Evolutionary conservation across 2,329 filamentous ascomycete genomes (phyloP), one percentile per base, ranked within the genome.

Genomic region (Aphanocladium album): DNA sequence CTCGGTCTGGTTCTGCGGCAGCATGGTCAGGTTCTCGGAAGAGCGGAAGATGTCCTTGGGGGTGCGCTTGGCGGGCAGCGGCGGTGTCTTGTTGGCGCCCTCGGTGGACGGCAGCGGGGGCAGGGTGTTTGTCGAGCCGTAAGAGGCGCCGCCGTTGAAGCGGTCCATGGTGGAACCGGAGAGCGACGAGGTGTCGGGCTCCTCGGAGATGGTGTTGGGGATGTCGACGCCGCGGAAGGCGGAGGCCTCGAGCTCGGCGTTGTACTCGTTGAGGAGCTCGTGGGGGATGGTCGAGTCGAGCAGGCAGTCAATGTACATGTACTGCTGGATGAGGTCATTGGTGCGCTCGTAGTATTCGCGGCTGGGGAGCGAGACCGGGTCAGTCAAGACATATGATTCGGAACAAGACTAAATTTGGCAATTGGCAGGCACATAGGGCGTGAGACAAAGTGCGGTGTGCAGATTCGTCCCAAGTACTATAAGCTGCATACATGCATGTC

Each of bases 281-380:
- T 96, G 93, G 2, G 93, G 93, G n/a, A 96, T 84, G 33, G 91
- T 93, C 9, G 91, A 96, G 75, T 96, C 92, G 63, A 98, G 82
- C 60, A 98, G 80, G 57, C 89, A 85, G 75, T 97, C 93, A 67
- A 97, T 96, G 72, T 96, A 97, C 64, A 96, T 81, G 72, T 97
- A 98, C 72, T 96, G 89, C 72, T 95, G 90, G 62, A 98, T 86
- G 47, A 97, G 80, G 66, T 88, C 87, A 75, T 98, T 98, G 70
- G 88, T 93, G 47, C 90, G 86, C 78, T 96, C 88, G 70, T 98
- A 96, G 76, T 96, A 97, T 69, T 88, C 71, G 51, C 92, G 89
- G 62, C 85, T 88, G 64, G 2, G 19, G 19, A 41, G 27, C 49
- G 9, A 39, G 19, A 47, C 4, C 37, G 33, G 55, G 56, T 61